Base-by-base conservation (phyloP, 139 green algal genomes). In the Diplosphaera chodatii region DNA sequence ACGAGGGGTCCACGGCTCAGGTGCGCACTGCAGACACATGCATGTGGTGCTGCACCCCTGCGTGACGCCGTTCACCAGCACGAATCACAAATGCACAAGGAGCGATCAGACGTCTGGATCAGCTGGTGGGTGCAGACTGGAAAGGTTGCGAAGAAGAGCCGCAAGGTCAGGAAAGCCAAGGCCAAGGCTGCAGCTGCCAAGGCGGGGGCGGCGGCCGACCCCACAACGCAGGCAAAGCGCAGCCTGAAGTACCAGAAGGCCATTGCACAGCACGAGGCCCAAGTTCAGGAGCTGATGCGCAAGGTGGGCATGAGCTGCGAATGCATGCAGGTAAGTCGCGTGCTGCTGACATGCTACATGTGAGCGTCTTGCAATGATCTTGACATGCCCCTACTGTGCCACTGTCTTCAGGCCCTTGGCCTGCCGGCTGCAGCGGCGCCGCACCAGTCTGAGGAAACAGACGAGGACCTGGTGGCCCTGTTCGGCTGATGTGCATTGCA, bases 241-340 rank as follows among this genome's bases (percentile, higher is more conserved):
- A 63, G 62, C 34, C 16, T 59, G 16, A 59, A 59, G 16, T 59
- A 59, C 16, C 67, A 74, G 48, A n/a, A 62, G 40, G 68, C 70
- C 30, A 23, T 40, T 22, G 23, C 1, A 2, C 30, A 4, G 10
- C 32, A 27, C 33, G 13, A 31, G 30, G 1, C 33, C 21, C 13
- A 13, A 20, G 2, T 32, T 16, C 20, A 72, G 25, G 10, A 27
- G 68, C 41, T 66, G 66, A 40, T 62, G 21, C 13, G 48, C 48
- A 59, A 59, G 48, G 48, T 59, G 48, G 10, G 37, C 10, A 13
- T 8, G 10, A 8, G 37, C 13, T 48, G 37, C 37, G 37, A 48
- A 13, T 13, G 37, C 8, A 13, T 13, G 37, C 37, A 48, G 37
- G 10, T 48, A 8, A 13, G 13, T 13, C 13, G 8, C 16, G 16